A percentile compares a stretch with the other conserved stretches of the same genome.
Evolutionary conservation across 108 stramenopile genomes (phyloP).

Genomic region (Pseudonitzschia delicatissima): DNA sequence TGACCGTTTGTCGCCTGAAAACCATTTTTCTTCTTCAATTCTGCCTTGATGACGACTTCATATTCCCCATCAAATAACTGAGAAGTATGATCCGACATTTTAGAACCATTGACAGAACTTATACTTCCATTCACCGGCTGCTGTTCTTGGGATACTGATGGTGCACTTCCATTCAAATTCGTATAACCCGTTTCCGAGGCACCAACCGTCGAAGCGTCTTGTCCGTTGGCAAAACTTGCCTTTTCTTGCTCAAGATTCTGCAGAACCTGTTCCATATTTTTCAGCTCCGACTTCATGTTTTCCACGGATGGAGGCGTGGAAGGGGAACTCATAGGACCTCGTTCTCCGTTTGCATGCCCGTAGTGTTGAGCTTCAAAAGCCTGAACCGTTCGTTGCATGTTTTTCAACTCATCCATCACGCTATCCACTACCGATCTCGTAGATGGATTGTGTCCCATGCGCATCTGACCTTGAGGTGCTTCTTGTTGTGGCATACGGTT

Average conservation of each 20-base stretch:
- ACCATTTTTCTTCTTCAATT: not conserved
- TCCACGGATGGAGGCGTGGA: not conserved
- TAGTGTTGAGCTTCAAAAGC: not conserved
- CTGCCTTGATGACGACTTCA: slow-evolving; percentile 8
- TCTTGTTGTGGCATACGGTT: not conserved
- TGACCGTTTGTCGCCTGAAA: not conserved
- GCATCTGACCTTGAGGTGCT: no score
- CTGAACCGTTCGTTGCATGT: not conserved
- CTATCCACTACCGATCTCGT: not conserved
- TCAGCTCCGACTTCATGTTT: not conserved
- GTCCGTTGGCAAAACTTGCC: not conserved
- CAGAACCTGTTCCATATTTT: not conserved
- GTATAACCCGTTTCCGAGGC: not conserved
- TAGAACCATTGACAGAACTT: not conserved
- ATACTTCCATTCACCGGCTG: not conserved
- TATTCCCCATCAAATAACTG: not conserved
- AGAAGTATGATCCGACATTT: not conserved
- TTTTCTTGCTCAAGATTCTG: not conserved
- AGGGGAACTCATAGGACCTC: not conserved
- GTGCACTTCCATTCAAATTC: not conserved
- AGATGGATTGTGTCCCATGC: not conserved
- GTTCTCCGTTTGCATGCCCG: not conserved
- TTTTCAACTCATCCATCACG: slow-evolving; percentile 7
- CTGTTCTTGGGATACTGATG: not conserved
- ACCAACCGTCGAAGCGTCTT: not conserved